Base-by-base conservation (phyloP, 768 basidiomycete genomes). In the Amanita phalloides region DNA sequence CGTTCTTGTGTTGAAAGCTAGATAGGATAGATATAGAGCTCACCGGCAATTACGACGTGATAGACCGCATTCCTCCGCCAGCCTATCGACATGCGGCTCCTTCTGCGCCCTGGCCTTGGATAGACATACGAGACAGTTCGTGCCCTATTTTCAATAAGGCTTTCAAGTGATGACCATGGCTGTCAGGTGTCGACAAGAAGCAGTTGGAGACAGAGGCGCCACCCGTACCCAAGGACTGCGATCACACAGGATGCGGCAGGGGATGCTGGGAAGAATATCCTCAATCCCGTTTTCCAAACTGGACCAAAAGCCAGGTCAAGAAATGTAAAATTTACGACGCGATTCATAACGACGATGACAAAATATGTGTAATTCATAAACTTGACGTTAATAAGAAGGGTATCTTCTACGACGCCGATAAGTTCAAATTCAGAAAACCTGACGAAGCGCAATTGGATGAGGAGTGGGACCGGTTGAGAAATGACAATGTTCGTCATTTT, bases 201-300 rank as follows among this genome's bases (percentile, higher is more conserved):
- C 54, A 50, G 8, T 54, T 37, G 48, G 55, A 13, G 69, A 74
- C 50, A 56, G 71, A 28, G 61, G 57, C 60, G 4, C 66, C 68
- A 3, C 67, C 71, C 3, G 66, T 72, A 8, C 70, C 71, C 1
- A 54, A 58, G 2, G 57, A 60, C 17, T 75, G 73, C 53, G 62
- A 67, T 39, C 74, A 73, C 48, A 54, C 49, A 14, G 48, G 49
- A 28, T 74, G 74, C 51, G 51, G 61, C n/a, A 62, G 63, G 4
- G 45, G 53, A 4, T 74, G 73, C 54, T 74, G 70, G 69, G 62
- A 30, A 48, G 61, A 61, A 0, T 76, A 74, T 52, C 74, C 74
- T 3, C 68, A 74, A 45, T 72, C 72, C 4, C 63, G 63, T 33
- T 82, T 77, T 55, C 78, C 76, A 8, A 81, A 79, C 51, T 80